phyloP scores from a whole-genome alignment of 768 basidiomycete genomes.

The Podaxis sp. region DNA sequence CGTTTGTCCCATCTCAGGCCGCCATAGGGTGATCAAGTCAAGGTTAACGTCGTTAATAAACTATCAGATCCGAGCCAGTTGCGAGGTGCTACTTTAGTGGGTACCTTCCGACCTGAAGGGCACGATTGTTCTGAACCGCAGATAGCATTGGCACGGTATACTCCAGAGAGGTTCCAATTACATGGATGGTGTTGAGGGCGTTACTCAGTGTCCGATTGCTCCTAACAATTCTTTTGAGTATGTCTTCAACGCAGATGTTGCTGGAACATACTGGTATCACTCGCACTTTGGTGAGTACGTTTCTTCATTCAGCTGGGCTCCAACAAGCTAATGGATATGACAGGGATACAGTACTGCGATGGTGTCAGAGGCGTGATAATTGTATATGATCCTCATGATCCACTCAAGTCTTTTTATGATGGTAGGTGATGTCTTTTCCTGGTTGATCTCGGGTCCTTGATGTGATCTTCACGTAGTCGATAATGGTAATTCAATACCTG shows the following conservation, averaged over 20 bases:
- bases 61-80: slow-evolving; percentile 34
- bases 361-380: slow-evolving; percentile 20
- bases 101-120: background rate
- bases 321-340: background rate
- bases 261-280: slow-evolving; percentile 35
- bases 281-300: slow-evolving; percentile 24
- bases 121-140: background rate
- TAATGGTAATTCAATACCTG: background rate
- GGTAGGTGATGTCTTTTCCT: slow-evolving; percentile 13
- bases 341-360: slow-evolving; percentile 22
- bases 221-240: slow-evolving; percentile 40
- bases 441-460: background rate
- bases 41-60: slow-evolving; percentile 41
- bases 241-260: slow-evolving; percentile 26
- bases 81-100: slow-evolving; percentile 26
- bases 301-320: background rate
- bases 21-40: slow-evolving; percentile 28
- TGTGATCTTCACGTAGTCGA: background rate
- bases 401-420: slow-evolving; percentile 20
- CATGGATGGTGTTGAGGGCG: slow-evolving; percentile 38
- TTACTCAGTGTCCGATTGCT: slow-evolving; percentile 46
- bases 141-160: slow-evolving; percentile 52
- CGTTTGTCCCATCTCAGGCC: background rate
- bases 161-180: slow-evolving; percentile 37
- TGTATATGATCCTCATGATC: slow-evolving; percentile 20